Base-by-base conservation (phyloP, 2,329 filamentous ascomycete species). In the Sphaerulina vaccinii region DNA sequence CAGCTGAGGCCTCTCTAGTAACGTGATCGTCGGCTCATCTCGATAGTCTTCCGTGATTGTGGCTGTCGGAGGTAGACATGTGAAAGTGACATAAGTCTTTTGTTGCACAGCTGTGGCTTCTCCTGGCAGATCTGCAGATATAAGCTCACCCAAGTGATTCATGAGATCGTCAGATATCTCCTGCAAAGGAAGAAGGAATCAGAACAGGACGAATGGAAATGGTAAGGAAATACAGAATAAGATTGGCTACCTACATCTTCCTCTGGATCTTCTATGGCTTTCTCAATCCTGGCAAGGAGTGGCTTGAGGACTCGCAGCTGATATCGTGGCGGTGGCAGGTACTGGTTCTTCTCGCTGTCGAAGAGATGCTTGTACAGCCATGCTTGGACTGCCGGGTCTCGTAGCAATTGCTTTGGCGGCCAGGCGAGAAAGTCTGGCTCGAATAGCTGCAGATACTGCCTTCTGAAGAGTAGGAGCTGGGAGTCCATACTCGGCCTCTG, bases 81-180 rank as follows among this genome's bases (percentile, higher is more conserved):
- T 65, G 66, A 95, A 95, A 32, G 85, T 90, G 52, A 95, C 87
- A 66, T 85, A 86, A 24, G 82, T 82, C 66, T 87, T 87, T 62
- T 83, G 80, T 70, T 91, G 88, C 19, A 82, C 87, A 50, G 84
- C 80, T 33, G 78, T 73, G 21, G 79, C 68, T 65, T 90, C 84
- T 16, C 83, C 78, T n/a, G 81, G 83, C 13, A 87, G 71, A 13
- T 83, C 81, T 23, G 79, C 75, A 16, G 79, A 75, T 51, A 95
- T 77, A 19, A 93, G 77, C 54, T 76, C 70, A 48, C 85, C 82
- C 60, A 95, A 78, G 32, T 77, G 75, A 49, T 77, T 76, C 79
- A 92, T 88, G 63, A 96, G 79, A 69, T 86, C 79, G 70, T 95
- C 88, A 56, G 86, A 90, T 40, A 96, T 84, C 69, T 86, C 90